Evolutionary conservation across 2,329 filamentous ascomycete genomes (phyloP), one percentile per base, ranked within the genome.

Genomic region (Escovopsis sp.): DNA sequence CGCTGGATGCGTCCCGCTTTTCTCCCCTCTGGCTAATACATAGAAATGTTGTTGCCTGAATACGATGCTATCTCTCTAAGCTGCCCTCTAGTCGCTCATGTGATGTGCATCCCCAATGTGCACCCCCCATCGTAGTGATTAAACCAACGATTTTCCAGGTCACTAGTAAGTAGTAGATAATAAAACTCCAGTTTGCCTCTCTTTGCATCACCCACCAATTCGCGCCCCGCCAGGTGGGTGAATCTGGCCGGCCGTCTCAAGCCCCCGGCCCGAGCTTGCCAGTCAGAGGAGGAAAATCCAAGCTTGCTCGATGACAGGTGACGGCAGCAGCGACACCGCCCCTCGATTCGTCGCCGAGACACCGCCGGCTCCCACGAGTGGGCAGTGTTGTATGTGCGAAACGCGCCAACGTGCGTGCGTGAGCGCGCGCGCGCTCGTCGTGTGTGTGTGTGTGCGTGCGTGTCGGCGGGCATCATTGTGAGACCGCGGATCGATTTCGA

Each of bases 21-120:
- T 15, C 15, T 15, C 15, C 15, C 15, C 15, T 15, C 15, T 15
- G 15, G 15, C 15, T n/a, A 11, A 35, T n/a, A 35, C 3, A 19
- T 36, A 36, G 23, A 12, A 15, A 36, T 36, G 35, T 10, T 36
- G 23, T 19, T 36, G 35, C 35, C 38, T 38, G 15, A 40, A 33
- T 40, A 12, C 43, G 38, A 43, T 45, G 44, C 40, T 41, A 45
- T 43, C 43, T 45, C 41, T 45, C 43, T 45, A 40, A 36, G 33
- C 26, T 39, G 30, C 15, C 40, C 33, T 32, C 33, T 26, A 15
- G 23, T 40, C 33, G n/a, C 40, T 30, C 43, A 35, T 45, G 38
- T 36, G 36, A 30, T 30, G 28, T 30, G 28, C 28, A 30, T 30
- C 28, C 28, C 28, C 28, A 30, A 30, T 30, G 28, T 30, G 28